A percentile compares a stretch with the other conserved stretches of the same genome.
Evolutionary conservation across 169 alveolate genomes (phyloP).

Genomic region (Eimeria sp.): DNA sequence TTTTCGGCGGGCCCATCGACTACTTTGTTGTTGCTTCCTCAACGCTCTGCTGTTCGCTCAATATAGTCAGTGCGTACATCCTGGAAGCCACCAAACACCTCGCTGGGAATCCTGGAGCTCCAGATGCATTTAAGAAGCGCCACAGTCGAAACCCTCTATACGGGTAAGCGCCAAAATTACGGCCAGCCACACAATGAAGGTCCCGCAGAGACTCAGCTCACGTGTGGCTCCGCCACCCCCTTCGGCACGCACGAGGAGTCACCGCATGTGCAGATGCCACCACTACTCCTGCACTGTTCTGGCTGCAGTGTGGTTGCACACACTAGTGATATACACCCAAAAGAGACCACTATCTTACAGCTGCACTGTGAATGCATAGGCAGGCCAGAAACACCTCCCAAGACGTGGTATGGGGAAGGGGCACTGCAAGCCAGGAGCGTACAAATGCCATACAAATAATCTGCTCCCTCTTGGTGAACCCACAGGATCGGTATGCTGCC

Average conservation of each 20-base stretch:
- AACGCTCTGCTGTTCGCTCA: not conserved
- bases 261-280: not conserved
- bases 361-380: not conserved
- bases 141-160: not conserved
- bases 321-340: not conserved
- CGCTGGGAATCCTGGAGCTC: not conserved
- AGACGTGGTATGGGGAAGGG: not conserved
- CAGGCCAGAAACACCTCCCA: not conserved
- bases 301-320: not conserved
- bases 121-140: not conserved
- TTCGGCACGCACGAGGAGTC: not conserved
- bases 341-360: not conserved
- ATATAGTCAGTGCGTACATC: not conserved
- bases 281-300: not conserved
- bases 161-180: not conserved
- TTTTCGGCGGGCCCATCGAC: not conserved
- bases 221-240: not conserved
- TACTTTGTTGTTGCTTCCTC: not conserved
- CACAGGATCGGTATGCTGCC: not conserved
- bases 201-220: not conserved
- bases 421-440: not conserved
- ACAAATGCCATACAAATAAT: not conserved
- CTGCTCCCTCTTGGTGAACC: not conserved
- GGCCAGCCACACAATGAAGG: not conserved
- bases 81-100: not conserved